Evolutionary conservation across 2,329 filamentous ascomycete genomes (phyloP).

Genomic region (Harringtonia aguacate): DNA sequence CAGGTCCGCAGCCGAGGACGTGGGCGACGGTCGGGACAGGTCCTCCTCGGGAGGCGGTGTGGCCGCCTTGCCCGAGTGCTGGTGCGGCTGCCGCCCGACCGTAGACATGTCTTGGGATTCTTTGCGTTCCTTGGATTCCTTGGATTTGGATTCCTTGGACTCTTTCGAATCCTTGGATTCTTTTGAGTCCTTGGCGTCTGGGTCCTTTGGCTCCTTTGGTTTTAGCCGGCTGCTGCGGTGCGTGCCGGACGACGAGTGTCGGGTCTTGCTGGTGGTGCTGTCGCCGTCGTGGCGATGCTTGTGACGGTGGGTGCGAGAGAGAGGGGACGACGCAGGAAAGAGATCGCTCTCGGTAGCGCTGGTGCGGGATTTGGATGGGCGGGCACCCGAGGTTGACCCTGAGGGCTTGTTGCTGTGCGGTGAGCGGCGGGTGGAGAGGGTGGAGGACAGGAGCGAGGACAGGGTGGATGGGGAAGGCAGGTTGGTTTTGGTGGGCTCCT

Average conservation of each 20-base stretch:
- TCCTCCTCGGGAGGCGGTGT: too few relatives aligned
- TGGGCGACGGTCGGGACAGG: too few relatives aligned
- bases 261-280: neutral
- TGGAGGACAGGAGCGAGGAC: slow-evolving; percentile 9
- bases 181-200: too few relatives aligned
- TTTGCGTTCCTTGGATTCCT: too few relatives aligned
- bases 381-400: neutral
- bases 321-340: slow-evolving; percentile 1
- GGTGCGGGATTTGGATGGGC: neutral
- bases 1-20: slow-evolving; percentile 25
- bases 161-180: too few relatives aligned
- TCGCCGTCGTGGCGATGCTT: neutral
- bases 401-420: slow-evolving; percentile 2
- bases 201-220: neutral
- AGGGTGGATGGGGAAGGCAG: slow-evolving; percentile 3
- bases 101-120: too few relatives aligned
- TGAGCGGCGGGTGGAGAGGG: neutral
- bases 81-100: too few relatives aligned
- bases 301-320: neutral
- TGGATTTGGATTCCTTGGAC: too few relatives aligned
- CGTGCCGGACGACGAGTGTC: neutral
- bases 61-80: too few relatives aligned
- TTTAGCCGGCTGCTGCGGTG: neutral
- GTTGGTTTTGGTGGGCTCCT: neutral
- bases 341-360: slow-evolving; percentile 10